phyloP scores from a whole-genome alignment of 2,329 filamentous ascomycete species.

The Rhynchosporium graminicola region DNA sequence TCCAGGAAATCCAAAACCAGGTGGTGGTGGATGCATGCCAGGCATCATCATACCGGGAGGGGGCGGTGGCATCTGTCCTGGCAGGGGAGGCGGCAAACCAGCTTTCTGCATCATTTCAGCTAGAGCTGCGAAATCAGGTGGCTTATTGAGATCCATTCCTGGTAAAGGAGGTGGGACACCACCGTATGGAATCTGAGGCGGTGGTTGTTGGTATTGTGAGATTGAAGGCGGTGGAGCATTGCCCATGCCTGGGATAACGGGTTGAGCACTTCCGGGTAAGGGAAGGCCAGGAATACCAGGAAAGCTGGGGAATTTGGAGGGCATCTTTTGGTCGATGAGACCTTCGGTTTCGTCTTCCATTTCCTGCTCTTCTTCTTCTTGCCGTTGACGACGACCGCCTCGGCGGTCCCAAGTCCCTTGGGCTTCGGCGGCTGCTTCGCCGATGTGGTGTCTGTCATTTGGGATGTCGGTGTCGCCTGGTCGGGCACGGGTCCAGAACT shows the following conservation, averaged over 20 bases:
- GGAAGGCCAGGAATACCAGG: slow-evolving; percentile 52
- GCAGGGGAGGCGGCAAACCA: slow-evolving; percentile 58
- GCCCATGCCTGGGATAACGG: slow-evolving; percentile 54
- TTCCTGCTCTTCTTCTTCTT: slow-evolving; percentile 93
- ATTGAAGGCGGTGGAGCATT: slow-evolving; percentile 42
- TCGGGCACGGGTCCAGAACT: slow-evolving; percentile 91
- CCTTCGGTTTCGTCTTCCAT: slow-evolving; percentile 91
- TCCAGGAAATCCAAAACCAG: slow-evolving; percentile 38
- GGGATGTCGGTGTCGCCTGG: slow-evolving; percentile 84
- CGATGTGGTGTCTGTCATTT: slow-evolving; percentile 93
- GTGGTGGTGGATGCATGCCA: slow-evolving; percentile 39
- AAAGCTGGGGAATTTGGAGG: slow-evolving; percentile 59
- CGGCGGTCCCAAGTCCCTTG: slow-evolving; percentile 92
- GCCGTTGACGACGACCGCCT: slow-evolving; percentile 73
- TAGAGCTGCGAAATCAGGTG: slow-evolving; percentile 61
- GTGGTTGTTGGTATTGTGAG: slow-evolving; percentile 41
- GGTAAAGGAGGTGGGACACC: slow-evolving; percentile 51
- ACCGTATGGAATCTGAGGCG: slow-evolving; percentile 45
- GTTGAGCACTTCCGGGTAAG: slow-evolving; percentile 40
- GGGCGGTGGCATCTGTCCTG: slow-evolving; percentile 36
- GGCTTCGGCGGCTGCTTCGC: slow-evolving; percentile 87
- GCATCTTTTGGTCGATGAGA: slow-evolving; percentile 87
- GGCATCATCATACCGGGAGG: slow-evolving; percentile 50
- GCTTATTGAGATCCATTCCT: slow-evolving; percentile 59
- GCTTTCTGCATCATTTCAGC: slow-evolving; percentile 67